phyloP scores from a whole-genome alignment of 345 rosid genomes.

The Eucalyptus regnans region DNA sequence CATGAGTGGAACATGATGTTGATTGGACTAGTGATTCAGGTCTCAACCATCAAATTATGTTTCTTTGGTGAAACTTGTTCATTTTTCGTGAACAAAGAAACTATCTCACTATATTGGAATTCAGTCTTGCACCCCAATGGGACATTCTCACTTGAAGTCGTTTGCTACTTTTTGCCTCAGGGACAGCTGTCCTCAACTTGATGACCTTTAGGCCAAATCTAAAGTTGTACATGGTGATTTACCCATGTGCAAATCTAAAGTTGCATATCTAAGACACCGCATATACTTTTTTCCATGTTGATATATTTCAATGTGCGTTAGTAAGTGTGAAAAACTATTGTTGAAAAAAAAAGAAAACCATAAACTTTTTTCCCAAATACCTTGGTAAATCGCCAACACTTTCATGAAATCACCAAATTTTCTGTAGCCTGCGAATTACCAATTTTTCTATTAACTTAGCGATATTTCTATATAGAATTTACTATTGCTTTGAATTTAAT shows the following conservation, averaged over 20 bases:
- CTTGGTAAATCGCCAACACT: background rate
- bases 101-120: background rate
- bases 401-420: background rate
- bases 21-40: fast-evolving
- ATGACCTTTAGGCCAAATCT: background rate
- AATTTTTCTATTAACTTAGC: background rate
- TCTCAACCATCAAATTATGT: background rate
- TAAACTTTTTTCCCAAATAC: background rate
- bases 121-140: background rate
- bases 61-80: background rate
- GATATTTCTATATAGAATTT: background rate
- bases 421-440: fast-evolving
- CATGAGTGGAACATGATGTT: background rate
- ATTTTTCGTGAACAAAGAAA: background rate
- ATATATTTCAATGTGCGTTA: background rate
- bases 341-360: background rate
- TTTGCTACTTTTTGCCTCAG: background rate
- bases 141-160: background rate
- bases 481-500: background rate
- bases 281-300: background rate
- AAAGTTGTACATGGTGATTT: background rate
- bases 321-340: background rate
- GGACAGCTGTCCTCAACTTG: background rate
- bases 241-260: background rate
- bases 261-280: background rate